Evolutionary conservation across 306 rosid species (phyloP).

Genomic region (Leucaena leucocephala): DNA sequence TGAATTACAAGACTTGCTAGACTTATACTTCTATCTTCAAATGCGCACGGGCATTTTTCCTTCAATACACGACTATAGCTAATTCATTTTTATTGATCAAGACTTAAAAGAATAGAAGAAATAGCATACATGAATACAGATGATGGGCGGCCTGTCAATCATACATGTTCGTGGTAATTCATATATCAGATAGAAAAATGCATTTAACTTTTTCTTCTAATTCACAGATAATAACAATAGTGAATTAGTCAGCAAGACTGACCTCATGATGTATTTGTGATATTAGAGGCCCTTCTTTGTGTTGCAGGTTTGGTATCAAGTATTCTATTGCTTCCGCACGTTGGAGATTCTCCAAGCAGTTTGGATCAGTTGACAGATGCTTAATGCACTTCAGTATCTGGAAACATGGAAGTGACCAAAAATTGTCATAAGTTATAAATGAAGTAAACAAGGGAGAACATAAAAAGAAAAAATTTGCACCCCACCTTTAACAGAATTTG

Average conservation of each 20-base stretch:
- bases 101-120: slow-evolving; percentile 9
- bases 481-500: slow-evolving; percentile 91
- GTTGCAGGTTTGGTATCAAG: slow-evolving; percentile 96
- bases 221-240: slow-evolving; percentile 16
- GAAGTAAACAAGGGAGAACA: slow-evolving; percentile 16
- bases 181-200: no score
- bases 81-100: slow-evolving; percentile 18
- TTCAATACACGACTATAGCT: background rate
- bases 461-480: slow-evolving; percentile 14
- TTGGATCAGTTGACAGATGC: slow-evolving; percentile 96
- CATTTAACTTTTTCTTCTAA: no score
- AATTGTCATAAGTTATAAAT: slow-evolving; percentile 27
- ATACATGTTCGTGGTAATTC: slow-evolving; percentile 7
- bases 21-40: slow-evolving; percentile 7
- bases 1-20: slow-evolving; percentile 19
- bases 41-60: background rate
- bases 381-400: slow-evolving; percentile 92
- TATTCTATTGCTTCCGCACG: slow-evolving; percentile 97
- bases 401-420: slow-evolving; percentile 32
- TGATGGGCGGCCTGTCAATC: slow-evolving; percentile 28
- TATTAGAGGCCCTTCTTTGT: slow-evolving; percentile 91
- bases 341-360: slow-evolving; percentile 98
- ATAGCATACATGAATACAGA: slow-evolving; percentile 1
- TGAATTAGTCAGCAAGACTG: slow-evolving; percentile 37
- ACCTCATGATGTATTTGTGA: slow-evolving; percentile 96